Conservation (phyloP, 2,329 filamentous ascomycete genomes). For the Pseudocercospora pini-densiflorae region DNA sequence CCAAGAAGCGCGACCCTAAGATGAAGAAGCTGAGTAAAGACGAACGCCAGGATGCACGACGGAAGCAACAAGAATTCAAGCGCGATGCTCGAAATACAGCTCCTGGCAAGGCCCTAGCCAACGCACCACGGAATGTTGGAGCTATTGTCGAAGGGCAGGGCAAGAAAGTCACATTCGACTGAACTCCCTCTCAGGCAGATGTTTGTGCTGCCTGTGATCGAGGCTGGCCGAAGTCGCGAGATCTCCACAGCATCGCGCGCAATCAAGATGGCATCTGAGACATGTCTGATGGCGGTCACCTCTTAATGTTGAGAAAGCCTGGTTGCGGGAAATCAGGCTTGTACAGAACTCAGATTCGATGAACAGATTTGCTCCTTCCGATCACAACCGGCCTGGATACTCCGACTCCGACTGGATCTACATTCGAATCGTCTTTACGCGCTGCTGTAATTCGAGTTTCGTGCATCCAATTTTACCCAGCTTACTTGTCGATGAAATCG, state of each 20-base stretch:
- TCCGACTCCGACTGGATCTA: neutral
- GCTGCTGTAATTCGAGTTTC: constrained; percentile 20
- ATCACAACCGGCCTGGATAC: neutral
- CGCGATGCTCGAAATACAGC: constrained; percentile 51
- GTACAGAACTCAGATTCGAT: neutral
- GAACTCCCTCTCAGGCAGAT: neutral
- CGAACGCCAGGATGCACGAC: constrained; percentile 36
- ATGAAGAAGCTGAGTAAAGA: constrained; percentile 41
- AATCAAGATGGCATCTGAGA: constrained; percentile 9
- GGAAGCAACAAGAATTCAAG: constrained; percentile 36
- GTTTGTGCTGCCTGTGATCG: neutral
- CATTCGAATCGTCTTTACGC: constrained; percentile 19
- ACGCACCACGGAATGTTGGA: constrained; percentile 66
- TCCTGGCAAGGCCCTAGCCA: constrained; percentile 49
- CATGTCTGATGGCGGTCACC: neutral
- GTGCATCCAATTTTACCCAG: constrained; percentile 12
- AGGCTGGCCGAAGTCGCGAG: neutral
- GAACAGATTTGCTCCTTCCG: neutral
- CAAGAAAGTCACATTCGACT: constrained; percentile 80
- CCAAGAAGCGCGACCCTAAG: constrained; percentile 32
- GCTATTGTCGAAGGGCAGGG: constrained; percentile 78
- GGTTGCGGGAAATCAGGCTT: too few species aligned
- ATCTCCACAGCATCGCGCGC: neutral
- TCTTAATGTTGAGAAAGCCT: neutral
- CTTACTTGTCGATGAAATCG: constrained; percentile 18